These are phyloP conservation scores for Aspergillus haitiensis DNA, from an alignment of 495 filamentous ascomycete genomes.

Conservation along the genomic window DNA sequence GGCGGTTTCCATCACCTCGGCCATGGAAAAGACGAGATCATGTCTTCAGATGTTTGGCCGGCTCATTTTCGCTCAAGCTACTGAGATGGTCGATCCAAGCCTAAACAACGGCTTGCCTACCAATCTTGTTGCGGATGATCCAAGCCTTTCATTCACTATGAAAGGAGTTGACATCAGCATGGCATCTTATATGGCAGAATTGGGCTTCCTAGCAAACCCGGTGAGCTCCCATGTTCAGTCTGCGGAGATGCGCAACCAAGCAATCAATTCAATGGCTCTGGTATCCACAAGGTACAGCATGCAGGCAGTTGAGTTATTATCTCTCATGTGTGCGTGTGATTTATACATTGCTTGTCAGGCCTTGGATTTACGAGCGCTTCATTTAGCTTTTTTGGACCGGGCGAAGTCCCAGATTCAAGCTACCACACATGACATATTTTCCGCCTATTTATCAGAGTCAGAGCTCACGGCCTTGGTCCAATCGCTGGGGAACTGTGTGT, in stretches of 20 bases:
- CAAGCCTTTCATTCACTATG: conserved; percentile 54
- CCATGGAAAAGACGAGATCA: conserved; percentile 61
- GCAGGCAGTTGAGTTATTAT: conserved; percentile 56
- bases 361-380: conserved; percentile 44
- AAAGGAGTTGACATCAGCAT: conserved; percentile 66
- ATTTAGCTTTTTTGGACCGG: conserved; percentile 26
- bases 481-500: conserved; percentile 1
- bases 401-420: conserved; percentile 1
- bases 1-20: conserved; percentile 58
- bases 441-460: conserved; percentile 4
- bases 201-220: conserved; percentile 52
- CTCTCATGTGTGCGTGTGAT: conserved; percentile 51
- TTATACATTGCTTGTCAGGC: conserved; percentile 53
- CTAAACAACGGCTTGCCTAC: conserved; percentile 60
- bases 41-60: conserved; percentile 58
- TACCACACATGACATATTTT: conserved; percentile 10
- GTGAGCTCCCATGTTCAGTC: conserved; percentile 55
- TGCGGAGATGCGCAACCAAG: conserved; percentile 62
- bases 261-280: conserved; percentile 59
- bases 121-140: conserved; percentile 60
- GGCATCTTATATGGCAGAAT: conserved; percentile 63
- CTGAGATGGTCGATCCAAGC: conserved; percentile 58
- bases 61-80: conserved; percentile 58
- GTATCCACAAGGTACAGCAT: conserved; percentile 57
- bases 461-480: conserved; percentile 1